Evolutionary conservation across 169 alveolate species (phyloP).

Genomic region (Eimeria zaria): DNA sequence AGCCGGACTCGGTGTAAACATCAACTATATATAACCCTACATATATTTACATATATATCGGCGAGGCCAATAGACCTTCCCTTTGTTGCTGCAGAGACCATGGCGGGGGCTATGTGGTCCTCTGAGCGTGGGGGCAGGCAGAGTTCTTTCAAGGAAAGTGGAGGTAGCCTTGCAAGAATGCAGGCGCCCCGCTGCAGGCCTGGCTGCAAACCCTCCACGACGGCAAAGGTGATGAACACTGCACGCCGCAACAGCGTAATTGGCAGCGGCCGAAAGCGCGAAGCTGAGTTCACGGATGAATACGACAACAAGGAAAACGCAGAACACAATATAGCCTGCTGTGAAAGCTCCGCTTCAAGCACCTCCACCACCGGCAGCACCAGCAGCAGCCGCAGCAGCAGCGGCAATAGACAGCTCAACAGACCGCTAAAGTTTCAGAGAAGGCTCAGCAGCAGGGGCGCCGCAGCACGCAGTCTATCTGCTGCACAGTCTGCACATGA

Average conservation of each 20-base stretch:
- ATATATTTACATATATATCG: too few relatives aligned
- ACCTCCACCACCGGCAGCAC: not conserved
- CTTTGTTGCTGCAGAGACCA: not conserved
- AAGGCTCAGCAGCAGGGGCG: constrained; percentile 7
- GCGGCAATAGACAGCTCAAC: not conserved
- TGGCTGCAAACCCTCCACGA: constrained; percentile 46
- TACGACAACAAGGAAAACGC: not conserved
- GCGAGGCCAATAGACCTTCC: not conserved
- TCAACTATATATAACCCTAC: not conserved
- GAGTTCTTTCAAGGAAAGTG: not conserved
- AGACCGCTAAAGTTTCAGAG: constrained; percentile 41
- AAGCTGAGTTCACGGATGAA: not conserved
- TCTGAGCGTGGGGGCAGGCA: constrained; percentile 42
- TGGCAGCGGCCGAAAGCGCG: constrained; percentile 13
- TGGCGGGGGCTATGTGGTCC: constrained; percentile 54
- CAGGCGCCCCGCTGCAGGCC: constrained; percentile 31
- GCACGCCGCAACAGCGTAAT: not conserved
- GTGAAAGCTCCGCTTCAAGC: not conserved
- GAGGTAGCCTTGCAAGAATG: not conserved
- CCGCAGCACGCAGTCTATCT: not conserved
- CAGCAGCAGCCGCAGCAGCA: not conserved
- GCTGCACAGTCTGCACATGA: not conserved
- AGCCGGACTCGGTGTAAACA: not conserved
- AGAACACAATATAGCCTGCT: not conserved
- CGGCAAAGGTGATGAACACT: not conserved